These are phyloP conservation scores for Pseudozyma pruni DNA, from an alignment of 1,284 basidiomycete species.

Conservation along the genomic window DNA sequence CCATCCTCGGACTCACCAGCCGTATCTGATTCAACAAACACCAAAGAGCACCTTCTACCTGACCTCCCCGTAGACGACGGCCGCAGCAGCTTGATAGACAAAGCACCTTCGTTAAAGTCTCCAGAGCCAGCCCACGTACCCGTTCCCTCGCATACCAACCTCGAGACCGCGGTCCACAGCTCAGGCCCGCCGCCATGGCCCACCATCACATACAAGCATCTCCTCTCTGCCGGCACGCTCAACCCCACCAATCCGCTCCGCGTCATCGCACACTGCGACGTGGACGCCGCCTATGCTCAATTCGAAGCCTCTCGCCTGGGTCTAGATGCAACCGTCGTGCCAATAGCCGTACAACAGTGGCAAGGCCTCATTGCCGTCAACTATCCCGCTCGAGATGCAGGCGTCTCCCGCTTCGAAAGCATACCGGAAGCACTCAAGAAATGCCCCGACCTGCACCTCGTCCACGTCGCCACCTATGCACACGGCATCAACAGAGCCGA, in stretches of 20 bases:
- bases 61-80: slow-evolving; percentile 14
- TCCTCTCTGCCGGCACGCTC: slow-evolving; percentile 60
- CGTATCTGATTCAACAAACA: neutral
- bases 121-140: slow-evolving; percentile 23
- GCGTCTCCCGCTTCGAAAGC: slow-evolving; percentile 76
- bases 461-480: slow-evolving; percentile 88
- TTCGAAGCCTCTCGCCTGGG: slow-evolving; percentile 87
- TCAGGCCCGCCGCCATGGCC: slow-evolving; percentile 46
- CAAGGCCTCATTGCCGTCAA: slow-evolving; percentile 87
- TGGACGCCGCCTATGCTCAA: slow-evolving; percentile 70
- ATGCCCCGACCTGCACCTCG: slow-evolving; percentile 84
- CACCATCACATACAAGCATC: slow-evolving; percentile 55
- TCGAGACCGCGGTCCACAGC: slow-evolving; percentile 31
- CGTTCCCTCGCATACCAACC: slow-evolving; percentile 37
- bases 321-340: slow-evolving; percentile 75
- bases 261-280: slow-evolving; percentile 84
- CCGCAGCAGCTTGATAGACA: slow-evolving; percentile 30
- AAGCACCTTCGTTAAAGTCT: slow-evolving; percentile 26
- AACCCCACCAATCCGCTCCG: slow-evolving; percentile 69
- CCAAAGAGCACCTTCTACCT: slow-evolving; percentile 14
- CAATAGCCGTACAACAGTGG: slow-evolving; percentile 94
- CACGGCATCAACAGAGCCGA: slow-evolving; percentile 77
- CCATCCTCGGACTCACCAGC: neutral
- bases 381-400: slow-evolving; percentile 90
- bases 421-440: slow-evolving; percentile 74